Percentiles rank a stretch among this genome's conserved stretches.
phyloP scores from a whole-genome alignment of 2,329 filamentous ascomycete genomes.

The Aspergillus sp. region DNA sequence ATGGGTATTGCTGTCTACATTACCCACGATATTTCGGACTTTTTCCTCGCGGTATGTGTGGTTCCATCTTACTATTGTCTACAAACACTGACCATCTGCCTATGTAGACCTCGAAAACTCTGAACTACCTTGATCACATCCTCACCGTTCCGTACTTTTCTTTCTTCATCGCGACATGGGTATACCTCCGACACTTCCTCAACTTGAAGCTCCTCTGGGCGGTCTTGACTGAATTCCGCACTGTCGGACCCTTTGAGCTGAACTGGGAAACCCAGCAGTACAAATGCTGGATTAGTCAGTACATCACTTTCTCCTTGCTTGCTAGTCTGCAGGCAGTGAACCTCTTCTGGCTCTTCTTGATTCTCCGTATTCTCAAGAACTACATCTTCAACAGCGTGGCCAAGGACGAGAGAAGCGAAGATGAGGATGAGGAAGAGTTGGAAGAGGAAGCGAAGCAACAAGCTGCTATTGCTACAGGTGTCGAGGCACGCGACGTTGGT shows the following conservation, averaged over 20 bases:
- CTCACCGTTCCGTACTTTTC: slow-evolving; percentile 81
- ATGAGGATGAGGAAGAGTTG: slow-evolving; percentile 41
- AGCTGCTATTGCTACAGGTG: slow-evolving; percentile 22
- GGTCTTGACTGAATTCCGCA: slow-evolving; percentile 42
- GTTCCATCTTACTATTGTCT: background rate
- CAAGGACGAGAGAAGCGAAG: slow-evolving; percentile 42
- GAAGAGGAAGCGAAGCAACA: slow-evolving; percentile 19
- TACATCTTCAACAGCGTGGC: slow-evolving; percentile 35
- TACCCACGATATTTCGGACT: slow-evolving; percentile 90
- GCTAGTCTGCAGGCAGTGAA: slow-evolving; percentile 43
- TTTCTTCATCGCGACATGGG: slow-evolving; percentile 76
- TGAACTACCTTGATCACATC: slow-evolving; percentile 81
- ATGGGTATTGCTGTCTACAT: slow-evolving; percentile 92
- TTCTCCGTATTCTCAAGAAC: slow-evolving; percentile 40
- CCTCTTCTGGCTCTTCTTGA: slow-evolving; percentile 43
- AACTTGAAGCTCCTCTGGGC: slow-evolving; percentile 46
- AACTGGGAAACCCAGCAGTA: slow-evolving; percentile 48
- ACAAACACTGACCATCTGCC: background rate
- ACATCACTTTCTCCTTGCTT: slow-evolving; percentile 42
- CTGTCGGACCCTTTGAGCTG: slow-evolving; percentile 42
- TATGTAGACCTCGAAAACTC: slow-evolving; percentile 73
- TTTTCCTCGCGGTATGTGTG: slow-evolving; percentile 74
- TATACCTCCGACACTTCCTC: slow-evolving; percentile 78
- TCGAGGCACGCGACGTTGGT: slow-evolving; percentile 17
- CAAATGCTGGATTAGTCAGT: slow-evolving; percentile 46